Conservation (phyloP, 495 filamentous ascomycete genomes). For the Annulohypoxylon stygium region DNA sequence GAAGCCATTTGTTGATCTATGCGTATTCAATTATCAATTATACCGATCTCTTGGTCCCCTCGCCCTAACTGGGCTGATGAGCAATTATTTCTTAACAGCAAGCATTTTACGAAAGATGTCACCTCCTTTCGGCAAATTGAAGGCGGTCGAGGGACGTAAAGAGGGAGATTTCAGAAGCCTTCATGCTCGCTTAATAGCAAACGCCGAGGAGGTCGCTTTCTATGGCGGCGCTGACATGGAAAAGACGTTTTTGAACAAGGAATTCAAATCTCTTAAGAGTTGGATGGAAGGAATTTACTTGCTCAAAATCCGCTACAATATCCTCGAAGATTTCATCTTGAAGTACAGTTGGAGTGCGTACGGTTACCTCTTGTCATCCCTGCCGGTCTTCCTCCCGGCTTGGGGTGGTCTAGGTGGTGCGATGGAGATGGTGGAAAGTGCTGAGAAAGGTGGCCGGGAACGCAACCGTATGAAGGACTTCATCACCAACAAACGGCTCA, state of each 20-base stretch:
- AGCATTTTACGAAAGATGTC: slow-evolving; percentile 87
- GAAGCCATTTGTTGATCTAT: slow-evolving; percentile 94
- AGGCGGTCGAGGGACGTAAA: slow-evolving; percentile 90
- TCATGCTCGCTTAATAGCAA: slow-evolving; percentile 92
- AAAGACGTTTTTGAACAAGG: slow-evolving; percentile 85
- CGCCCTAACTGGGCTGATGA: slow-evolving; percentile 84
- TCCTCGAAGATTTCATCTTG: slow-evolving; percentile 96
- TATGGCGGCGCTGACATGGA: slow-evolving; percentile 96
- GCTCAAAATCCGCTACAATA: slow-evolving; percentile 97
- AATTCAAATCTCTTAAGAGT: slow-evolving; percentile 88
- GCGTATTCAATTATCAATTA: slow-evolving; percentile 97
- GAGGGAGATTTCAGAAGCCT: slow-evolving; percentile 94
- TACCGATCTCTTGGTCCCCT: slow-evolving; percentile 92
- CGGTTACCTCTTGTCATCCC: slow-evolving; percentile 90
- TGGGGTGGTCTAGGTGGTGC: slow-evolving; percentile 87
- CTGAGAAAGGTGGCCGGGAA: slow-evolving; percentile 70
- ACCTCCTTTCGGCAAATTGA: slow-evolving; percentile 95
- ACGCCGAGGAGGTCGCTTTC: slow-evolving; percentile 99
- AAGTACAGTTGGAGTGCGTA: slow-evolving; percentile 99
- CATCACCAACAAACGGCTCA: slow-evolving; percentile 98
- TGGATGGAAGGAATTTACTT: slow-evolving; percentile 98
- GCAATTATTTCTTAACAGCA: slow-evolving; percentile 93
- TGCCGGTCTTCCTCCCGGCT: slow-evolving; percentile 94
- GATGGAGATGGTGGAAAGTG: slow-evolving; percentile 68
- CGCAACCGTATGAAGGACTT: slow-evolving; percentile 96